Evolutionary conservation across 148 eudicot species (phyloP).

Genomic region (Agrostemma githago): DNA sequence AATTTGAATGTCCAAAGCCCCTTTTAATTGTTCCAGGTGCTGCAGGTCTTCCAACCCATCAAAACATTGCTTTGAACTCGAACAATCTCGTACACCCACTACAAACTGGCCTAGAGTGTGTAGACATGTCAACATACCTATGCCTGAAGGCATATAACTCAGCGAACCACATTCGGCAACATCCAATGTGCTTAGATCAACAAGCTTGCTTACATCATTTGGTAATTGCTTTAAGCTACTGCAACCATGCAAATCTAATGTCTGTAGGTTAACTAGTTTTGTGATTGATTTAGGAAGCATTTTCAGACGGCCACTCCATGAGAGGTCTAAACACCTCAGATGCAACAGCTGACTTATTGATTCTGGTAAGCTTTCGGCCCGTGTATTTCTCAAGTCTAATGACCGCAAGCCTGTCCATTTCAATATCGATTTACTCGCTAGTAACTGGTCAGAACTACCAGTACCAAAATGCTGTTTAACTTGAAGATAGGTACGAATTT

Average conservation of each 20-base stretch:
- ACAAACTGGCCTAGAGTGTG: conserved; percentile 9
- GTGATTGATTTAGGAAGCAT: conserved; percentile 16
- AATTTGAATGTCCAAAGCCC: neutral
- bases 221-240: conserved; percentile 14
- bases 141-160: conserved; percentile 14
- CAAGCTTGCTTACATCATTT: conserved; percentile 12
- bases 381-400: neutral
- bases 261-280: conserved; percentile 25
- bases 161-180: neutral
- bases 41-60: conserved; percentile 1
- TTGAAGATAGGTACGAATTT: conserved; percentile 11
- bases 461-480: neutral
- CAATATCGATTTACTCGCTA: neutral
- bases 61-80: neutral
- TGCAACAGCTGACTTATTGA: conserved; percentile 22
- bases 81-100: conserved; percentile 3
- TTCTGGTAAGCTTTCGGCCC: conserved; percentile 14
- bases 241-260: conserved; percentile 13
- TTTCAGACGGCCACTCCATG: conserved; percentile 1
- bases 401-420: conserved; percentile 16
- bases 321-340: conserved; percentile 19
- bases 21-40: conserved; percentile 6
- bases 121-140: conserved; percentile 10
- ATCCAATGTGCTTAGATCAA: conserved; percentile 4
- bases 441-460: neutral